Conservation (phyloP, 2,329 filamentous ascomycete genomes). For the Corniculantispora saksenae region DNA sequence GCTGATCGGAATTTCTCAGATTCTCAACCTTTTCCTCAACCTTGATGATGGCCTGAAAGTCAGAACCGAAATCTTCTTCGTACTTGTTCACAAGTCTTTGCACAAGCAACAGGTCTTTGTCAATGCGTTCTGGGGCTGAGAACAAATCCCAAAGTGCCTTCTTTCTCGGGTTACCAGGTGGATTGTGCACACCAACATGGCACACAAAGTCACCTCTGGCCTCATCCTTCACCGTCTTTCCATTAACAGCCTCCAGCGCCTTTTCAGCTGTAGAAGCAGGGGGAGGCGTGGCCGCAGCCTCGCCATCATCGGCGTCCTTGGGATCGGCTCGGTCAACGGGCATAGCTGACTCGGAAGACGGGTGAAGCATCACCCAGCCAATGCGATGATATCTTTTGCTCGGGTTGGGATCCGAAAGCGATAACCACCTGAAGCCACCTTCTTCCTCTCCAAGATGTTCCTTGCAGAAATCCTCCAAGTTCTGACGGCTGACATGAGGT, state of each 20-base stretch:
- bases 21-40: slow-evolving; percentile 87
- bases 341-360: slow-evolving; percentile 66
- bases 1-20: slow-evolving; percentile 70
- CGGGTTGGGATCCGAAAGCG: slow-evolving; percentile 93
- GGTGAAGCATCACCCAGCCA: slow-evolving; percentile 96
- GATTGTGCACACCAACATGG: slow-evolving; percentile 93
- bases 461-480: slow-evolving; percentile 91
- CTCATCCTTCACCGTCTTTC: slow-evolving; percentile 95
- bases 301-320: slow-evolving; percentile 66
- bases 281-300: slow-evolving; percentile 55
- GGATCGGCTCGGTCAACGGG: slow-evolving; percentile 72
- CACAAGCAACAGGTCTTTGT: slow-evolving; percentile 83
- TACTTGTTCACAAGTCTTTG: slow-evolving; percentile 80
- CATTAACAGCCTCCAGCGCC: slow-evolving; percentile 91
- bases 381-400: slow-evolving; percentile 97
- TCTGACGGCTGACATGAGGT: slow-evolving; percentile 89
- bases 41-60: slow-evolving; percentile 74
- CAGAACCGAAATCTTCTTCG: slow-evolving; percentile 77
- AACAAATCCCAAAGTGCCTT: slow-evolving; percentile 97
- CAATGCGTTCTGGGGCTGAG: slow-evolving; percentile 88
- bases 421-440: slow-evolving; percentile 93
- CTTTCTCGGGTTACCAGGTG: slow-evolving; percentile 81
- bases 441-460: slow-evolving; percentile 89
- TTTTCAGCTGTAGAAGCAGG: slow-evolving; percentile 71
- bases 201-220: slow-evolving; percentile 94